Conservation (phyloP, 768 basidiomycete genomes). For the Hericium erinaceus region DNA sequence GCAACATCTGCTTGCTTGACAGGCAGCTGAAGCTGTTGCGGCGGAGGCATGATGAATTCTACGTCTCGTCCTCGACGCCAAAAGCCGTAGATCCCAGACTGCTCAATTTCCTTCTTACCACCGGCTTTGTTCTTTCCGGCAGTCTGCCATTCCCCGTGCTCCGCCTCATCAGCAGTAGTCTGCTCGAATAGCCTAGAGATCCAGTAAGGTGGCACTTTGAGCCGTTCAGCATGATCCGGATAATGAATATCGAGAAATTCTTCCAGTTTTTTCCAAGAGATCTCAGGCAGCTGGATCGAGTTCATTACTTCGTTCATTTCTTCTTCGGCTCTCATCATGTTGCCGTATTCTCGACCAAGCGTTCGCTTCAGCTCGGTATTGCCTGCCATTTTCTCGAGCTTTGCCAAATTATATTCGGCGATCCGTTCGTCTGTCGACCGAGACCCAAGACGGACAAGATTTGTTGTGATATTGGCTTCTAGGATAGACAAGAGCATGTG, state of each 20-base stretch:
- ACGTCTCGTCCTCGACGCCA: slow-evolving; percentile 10
- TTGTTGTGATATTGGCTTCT: slow-evolving; percentile 52
- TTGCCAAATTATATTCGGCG: slow-evolving; percentile 51
- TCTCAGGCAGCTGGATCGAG: slow-evolving; percentile 8
- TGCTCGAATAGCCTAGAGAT: slow-evolving; percentile 1
- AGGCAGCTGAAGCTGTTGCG: not conserved
- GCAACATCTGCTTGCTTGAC: not conserved
- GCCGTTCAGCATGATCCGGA: slow-evolving; percentile 36
- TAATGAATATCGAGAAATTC: slow-evolving; percentile 34
- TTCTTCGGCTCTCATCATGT: slow-evolving; percentile 36
- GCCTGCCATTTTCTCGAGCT: slow-evolving; percentile 37
- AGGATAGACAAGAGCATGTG: slow-evolving; percentile 60
- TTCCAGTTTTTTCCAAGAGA: slow-evolving; percentile 23
- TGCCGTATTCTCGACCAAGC: slow-evolving; percentile 24
- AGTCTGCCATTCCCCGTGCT: slow-evolving; percentile 6
- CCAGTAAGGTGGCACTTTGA: slow-evolving; percentile 33
- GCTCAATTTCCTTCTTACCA: not conserved
- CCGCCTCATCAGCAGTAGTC: slow-evolving; percentile 1
- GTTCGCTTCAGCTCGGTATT: slow-evolving; percentile 31
- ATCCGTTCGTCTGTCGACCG: slow-evolving; percentile 52
- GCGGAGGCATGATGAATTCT: slow-evolving; percentile 5
- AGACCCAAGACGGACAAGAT: slow-evolving; percentile 63
- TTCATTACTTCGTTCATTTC: slow-evolving; percentile 40
- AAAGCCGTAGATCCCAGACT: slow-evolving; percentile 8
- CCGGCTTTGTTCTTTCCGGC: slow-evolving; percentile 1